These are phyloP conservation scores for Eutrema salsugineum DNA, from an alignment of 441 rosid genomes.

Conservation along the genomic window DNA sequence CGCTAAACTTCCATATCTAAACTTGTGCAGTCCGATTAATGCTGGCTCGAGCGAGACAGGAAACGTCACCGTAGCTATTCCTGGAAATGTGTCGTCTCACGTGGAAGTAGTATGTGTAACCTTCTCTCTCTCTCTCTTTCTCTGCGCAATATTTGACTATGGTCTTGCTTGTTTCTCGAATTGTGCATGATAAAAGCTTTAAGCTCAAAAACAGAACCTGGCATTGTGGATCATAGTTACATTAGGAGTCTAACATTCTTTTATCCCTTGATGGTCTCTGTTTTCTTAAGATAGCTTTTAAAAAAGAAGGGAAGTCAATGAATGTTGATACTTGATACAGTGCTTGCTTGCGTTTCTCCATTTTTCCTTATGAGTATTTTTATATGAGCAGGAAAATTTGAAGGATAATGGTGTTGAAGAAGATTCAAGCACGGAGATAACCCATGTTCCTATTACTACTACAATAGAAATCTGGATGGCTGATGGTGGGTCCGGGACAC, in stretches of 20 bases:
- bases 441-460: background rate
- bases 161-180: background rate
- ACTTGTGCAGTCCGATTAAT: constrained; percentile 12
- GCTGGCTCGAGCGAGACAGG: background rate
- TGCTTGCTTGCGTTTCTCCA: background rate
- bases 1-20: constrained; percentile 12
- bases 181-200: background rate
- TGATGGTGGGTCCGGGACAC: background rate
- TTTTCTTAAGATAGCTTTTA: background rate
- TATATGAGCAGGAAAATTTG: background rate
- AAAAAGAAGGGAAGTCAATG: background rate
- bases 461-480: background rate
- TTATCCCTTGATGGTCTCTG: constrained; percentile 8
- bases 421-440: background rate
- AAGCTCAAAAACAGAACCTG: background rate
- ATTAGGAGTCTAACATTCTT: background rate
- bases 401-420: background rate
- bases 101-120: constrained; percentile 12
- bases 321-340: background rate
- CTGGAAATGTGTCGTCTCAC: background rate
- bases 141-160: background rate
- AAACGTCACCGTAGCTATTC: background rate
- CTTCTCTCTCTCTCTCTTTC: background rate
- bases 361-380: background rate
- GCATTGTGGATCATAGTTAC: background rate